Conservation (phyloP, 2,329 filamentous ascomycete genomes). For the Aspergillus glaucus region DNA sequence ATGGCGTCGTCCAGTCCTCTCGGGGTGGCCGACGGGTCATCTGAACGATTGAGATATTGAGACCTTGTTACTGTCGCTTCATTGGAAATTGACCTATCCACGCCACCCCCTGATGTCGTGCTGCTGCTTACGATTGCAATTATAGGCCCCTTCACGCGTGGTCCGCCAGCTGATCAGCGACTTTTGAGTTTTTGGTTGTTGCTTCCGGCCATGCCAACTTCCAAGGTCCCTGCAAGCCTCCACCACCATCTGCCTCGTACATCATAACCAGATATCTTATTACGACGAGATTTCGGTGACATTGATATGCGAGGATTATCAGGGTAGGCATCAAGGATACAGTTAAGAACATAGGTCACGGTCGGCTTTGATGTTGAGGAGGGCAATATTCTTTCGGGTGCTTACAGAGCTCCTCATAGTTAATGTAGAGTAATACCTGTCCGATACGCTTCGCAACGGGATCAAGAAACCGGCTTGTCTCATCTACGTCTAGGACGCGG, state of each 20-base stretch:
- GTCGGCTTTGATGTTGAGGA: neutral
- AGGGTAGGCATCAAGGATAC: too few species aligned
- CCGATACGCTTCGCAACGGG: conserved; percentile 2
- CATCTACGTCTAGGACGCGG: conserved; percentile 42
- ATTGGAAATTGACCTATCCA: too few species aligned
- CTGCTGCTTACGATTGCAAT: too few species aligned
- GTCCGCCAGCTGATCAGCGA: too few species aligned
- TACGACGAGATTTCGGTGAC: neutral
- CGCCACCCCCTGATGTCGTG: too few species aligned
- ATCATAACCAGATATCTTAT: conserved; percentile 2
- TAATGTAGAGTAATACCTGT: conserved; percentile 3
- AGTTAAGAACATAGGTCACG: too few species aligned
- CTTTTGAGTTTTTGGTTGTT: too few species aligned
- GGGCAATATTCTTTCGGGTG: neutral
- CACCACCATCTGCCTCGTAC: neutral
- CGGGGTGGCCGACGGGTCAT: too few species aligned
- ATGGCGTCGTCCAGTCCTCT: too few species aligned
- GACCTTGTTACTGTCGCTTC: too few species aligned
- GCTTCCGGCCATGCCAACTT: neutral
- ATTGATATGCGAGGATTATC: conserved; percentile 1
- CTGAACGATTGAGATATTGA: too few species aligned
- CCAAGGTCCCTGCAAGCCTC: neutral
- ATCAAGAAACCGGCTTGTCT: conserved; percentile 65
- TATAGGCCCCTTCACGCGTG: too few species aligned
- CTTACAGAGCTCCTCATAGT: conserved; percentile 4